Base-by-base conservation (phyloP, 2,329 filamentous ascomycete species). In the Talaromyces sp. region DNA sequence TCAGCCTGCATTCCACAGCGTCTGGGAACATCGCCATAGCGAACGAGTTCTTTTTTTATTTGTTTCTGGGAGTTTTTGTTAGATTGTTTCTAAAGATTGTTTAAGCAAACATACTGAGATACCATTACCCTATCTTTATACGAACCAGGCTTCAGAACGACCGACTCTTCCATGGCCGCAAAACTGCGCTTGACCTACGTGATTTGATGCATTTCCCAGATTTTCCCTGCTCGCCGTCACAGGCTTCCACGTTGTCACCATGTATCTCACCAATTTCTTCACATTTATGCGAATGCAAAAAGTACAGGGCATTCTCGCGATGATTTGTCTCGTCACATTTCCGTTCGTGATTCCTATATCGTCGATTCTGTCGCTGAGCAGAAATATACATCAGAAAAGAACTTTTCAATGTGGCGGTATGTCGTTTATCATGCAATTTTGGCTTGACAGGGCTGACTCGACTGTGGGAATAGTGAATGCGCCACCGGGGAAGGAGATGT, bases 301-400 rank as follows among this genome's bases (percentile, higher is more conserved):
- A 56, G 58, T 59, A 11, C 62, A 63, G 27, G 62, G 62, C 47
- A 36, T 55, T 28, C 32, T 61, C 15, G 62, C 62, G 19, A 32
- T 65, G 88, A 73, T 44, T 78, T 72, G 1, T 78, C 76, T 10
- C 72, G 71, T 9, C 81, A 73, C 59, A 73, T 72, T 22, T 69
- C 67, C n/a, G 65, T 67, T 22, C 47, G 64, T 32, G 60, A 36
- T 22, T 59, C 66, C 3, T 70, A 63, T 19, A 66, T 62, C 77
- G 77, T 82, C 0, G 70, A 65, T 56, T 60, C 78, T 71, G 71
- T 67, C 66, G 84, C 77, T 64, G 82, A 80, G 1, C 77, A 70
- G 58, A 82, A 79, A 59, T 72, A 66, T 0, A 80, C 55, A 49
- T 39, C 59, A 61, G 42, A 52, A 28, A 7, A 42, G 15, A n/a